Evolutionary conservation across 23 red algal genomes (phyloP), one percentile per base, ranked within the genome.

Genomic region (Pyropia haitanensis): DNA sequence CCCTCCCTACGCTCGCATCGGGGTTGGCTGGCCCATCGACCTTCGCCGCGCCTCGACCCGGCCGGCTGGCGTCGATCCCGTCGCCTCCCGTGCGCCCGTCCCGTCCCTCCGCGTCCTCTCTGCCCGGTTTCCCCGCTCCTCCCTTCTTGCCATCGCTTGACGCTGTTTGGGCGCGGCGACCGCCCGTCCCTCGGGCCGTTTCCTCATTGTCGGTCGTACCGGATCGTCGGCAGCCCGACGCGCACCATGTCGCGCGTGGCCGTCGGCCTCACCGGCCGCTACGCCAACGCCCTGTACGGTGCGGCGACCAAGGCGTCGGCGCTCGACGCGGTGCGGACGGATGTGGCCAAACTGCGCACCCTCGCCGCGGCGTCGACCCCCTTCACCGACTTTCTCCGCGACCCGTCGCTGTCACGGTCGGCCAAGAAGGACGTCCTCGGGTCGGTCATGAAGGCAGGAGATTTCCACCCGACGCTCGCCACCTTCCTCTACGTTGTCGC

Each of bases 401-500:
- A 92, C 61, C 88, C 88, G 51, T 77, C 88, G 16, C 73, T 82
- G 5, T 80, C 88, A 26, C 88, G 79, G 49, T 49, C 63, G 18
- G 77, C 67, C 27, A 92, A 91, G 66, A 39, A 46, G 57, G 44
- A 65, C 27, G 72, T 57, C 5, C 67, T 82, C 19, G 54, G 59
- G 15, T 63, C 65, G 56, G 59, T 91, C 46, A 65, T 83, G 18
- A 29, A 64, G 29, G 70, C 60, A 25, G 59, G 65, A 3, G 78
- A 70, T 19, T 77, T 91, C 18, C 63, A 52, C 6, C 44, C 39
- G 26, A 55, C 71, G 0, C 74, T 82, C 27, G 74, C 78, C 13
- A 80, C 77, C 25, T 88, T 88, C 55, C 57, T 96, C 20, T 58
- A 65, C 27, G 74, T 96, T 4, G 51, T 89, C 51, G 76, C 83